Evolutionary conservation across 2,329 filamentous ascomycete species (phyloP).

Genomic region (Botrytis squamosa): DNA sequence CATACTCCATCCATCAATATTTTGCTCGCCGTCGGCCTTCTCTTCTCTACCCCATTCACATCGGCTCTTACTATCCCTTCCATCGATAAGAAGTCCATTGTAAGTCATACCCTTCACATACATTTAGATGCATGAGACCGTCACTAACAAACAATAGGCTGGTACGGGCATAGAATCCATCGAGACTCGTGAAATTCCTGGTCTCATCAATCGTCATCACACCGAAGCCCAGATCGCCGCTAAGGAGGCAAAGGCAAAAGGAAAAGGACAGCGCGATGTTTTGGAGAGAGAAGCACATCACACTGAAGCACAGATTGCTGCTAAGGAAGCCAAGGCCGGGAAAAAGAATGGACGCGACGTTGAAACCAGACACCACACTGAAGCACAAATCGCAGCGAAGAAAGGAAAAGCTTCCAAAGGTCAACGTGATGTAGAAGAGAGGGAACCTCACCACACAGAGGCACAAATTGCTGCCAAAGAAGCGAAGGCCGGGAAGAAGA

Average conservation of each 20-base stretch:
- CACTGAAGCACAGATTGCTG: slow-evolving; percentile 31
- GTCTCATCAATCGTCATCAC: slow-evolving; percentile 24
- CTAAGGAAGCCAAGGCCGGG: slow-evolving; percentile 27
- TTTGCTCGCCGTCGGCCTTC: slow-evolving; percentile 33
- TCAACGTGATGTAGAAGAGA: slow-evolving; percentile 21
- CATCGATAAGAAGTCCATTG: slow-evolving; percentile 26
- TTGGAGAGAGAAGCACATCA: slow-evolving; percentile 25
- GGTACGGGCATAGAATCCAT: slow-evolving; percentile 4
- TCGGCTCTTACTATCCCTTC: slow-evolving; percentile 28
- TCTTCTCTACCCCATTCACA: slow-evolving; percentile 33
- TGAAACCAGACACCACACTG: slow-evolving; percentile 26
- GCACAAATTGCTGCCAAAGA: slow-evolving; percentile 28
- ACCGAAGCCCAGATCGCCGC: slow-evolving; percentile 31
- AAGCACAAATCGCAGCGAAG: slow-evolving; percentile 31
- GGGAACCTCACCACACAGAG: slow-evolving; percentile 27
- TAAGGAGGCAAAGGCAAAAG: neutral
- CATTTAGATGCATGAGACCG: neutral
- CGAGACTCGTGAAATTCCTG: slow-evolving; percentile 14
- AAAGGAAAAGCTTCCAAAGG: slow-evolving; percentile 23
- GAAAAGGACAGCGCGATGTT: neutral
- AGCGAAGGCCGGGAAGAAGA: neutral
- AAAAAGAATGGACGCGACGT: neutral
- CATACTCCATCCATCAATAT: slow-evolving; percentile 35
- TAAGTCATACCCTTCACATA: slow-evolving; percentile 8
- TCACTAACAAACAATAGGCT: neutral